These are phyloP conservation scores for Globisporangium paroecandrum DNA, from an alignment of 352 stramenopile genomes.

Conservation along the genomic window DNA sequence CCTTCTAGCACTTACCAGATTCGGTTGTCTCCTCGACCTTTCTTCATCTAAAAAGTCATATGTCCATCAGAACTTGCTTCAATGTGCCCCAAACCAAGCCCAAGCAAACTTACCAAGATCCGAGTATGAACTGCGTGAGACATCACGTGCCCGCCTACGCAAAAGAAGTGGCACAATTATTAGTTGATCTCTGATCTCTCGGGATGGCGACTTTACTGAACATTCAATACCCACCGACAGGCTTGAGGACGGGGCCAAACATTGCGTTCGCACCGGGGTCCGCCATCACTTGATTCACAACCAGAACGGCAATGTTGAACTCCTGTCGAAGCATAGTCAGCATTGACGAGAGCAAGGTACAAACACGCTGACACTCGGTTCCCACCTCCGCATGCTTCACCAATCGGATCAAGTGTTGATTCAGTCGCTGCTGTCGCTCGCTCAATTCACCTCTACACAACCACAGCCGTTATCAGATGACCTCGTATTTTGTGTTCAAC, in stretches of 20 bases:
- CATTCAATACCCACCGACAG: constrained; percentile 42
- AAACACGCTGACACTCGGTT: neutral
- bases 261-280: constrained; percentile 82
- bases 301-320: constrained; percentile 91
- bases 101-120: constrained; percentile 58
- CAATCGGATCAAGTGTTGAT: constrained; percentile 84
- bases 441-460: constrained; percentile 42
- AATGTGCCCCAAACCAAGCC: constrained; percentile 2
- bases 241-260: constrained; percentile 83
- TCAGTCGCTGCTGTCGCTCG: constrained; percentile 88
- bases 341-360: neutral
- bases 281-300: constrained; percentile 92
- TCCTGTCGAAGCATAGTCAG: constrained; percentile 52
- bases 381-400: constrained; percentile 73
- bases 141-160: constrained; percentile 89
- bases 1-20: constrained; percentile 52
- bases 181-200: too few species aligned
- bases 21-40: constrained; percentile 88
- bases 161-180: neutral
- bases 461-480: neutral
- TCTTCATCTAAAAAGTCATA: constrained; percentile 64
- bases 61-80: neutral
- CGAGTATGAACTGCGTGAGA: constrained; percentile 97
- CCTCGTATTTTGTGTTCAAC: too few species aligned
- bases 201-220: neutral